Evolutionary conservation across 768 basidiomycete species (phyloP), one percentile per base, ranked within the genome.

Genomic region (Tylopilus sp.): DNA sequence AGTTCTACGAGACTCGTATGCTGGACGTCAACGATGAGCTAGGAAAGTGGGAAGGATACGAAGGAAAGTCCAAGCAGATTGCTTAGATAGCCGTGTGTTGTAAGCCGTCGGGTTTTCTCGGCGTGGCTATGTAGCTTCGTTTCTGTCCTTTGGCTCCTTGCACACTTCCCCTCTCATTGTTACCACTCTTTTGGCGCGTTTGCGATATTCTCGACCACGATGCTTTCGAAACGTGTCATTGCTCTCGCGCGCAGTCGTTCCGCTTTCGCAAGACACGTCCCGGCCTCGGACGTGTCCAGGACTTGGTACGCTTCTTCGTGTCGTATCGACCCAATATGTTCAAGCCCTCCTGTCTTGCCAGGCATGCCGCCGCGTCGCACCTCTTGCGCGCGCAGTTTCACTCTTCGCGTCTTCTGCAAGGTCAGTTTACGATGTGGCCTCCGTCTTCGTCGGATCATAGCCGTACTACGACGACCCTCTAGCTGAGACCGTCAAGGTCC

Each of bases 401-500:
- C 62, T 80, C 85, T 4, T 82, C 86, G 50, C 78, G 75, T 61
- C 78, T 89, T 50, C 65, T 90, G 60, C 78, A 86, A 74, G 88
- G 88, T 89, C 52, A 49, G 78, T 70, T 36, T 45, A 51, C 54
- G 55, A 64, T 61, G 57, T 60, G 61, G 57, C 44, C 50, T 26
- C 40, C 30, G 34, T 8, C 22, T 36, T 36, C 16, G 16, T n/a
- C 45, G 21, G 55, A 45, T 31, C 43, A 53, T 68, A 31, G 65
- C 46, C 19, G 29, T 33, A 13, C n/a, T 12, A 10, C 28, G 22
- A 53, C 46, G n/a, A 45, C 28, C 50, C 49, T 37, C n/a, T 59
- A 89, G 87, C 85, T 52, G 89, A 95, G 74, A 92, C 87, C 50
- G 82, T 98, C 58, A 92, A 96, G 75, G 94, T 98, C 34, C 94